Evolutionary conservation across 108 stramenopile species (phyloP), one percentile per base, ranked within the genome.

Genomic region (Aurantiochytrium sp.): DNA sequence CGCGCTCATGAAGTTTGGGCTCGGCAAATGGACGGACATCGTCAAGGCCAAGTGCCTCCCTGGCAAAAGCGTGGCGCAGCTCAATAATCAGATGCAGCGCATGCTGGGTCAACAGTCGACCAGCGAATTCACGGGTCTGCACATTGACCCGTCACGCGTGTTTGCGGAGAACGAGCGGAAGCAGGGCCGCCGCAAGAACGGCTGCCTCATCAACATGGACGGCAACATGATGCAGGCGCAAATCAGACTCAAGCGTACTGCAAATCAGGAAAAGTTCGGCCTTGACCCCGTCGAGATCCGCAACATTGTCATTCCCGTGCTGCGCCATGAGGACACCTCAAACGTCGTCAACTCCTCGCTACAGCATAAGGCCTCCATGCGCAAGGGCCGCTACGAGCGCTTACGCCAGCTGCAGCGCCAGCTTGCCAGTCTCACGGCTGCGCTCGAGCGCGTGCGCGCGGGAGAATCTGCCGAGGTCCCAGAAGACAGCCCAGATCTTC

Each of bases 161-260:
- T 81, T 81, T 81, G 69, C 69, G 17, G 69, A 41, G 8, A 81
- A 81, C n/a, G 42, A 81, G 37, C 10, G 12, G 45, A 81, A 81
- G 37, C 69, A 41, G 5, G 69, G 69, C 45, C 42, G 37, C 19
- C 69, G 69, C 37, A 81, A 81, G 69, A 81, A 81, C 24, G 69
- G 69, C 42, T 81, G 69, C 45, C 69, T 81, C 30, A 81, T 81
- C 30, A 81, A 81, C 69, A 81, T 81, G 69, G 69, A 81, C 30
- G 45, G 69, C 6, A 81, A 81, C 45, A 41, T 48, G 69, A 45
- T 22, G 37, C 69, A 41, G 12, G 45, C 21, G 37, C 42, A 81
- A 22, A 81, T 81, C 45, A 81, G n/a, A n/a, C 12, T 5, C 24
- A 81, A 81, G 45, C 37, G 69, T 5, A 22, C 37, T 17, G 69